phyloP scores from a whole-genome alignment of 2,329 filamentous ascomycete species.

The Neopestalotiopsis sp. region DNA sequence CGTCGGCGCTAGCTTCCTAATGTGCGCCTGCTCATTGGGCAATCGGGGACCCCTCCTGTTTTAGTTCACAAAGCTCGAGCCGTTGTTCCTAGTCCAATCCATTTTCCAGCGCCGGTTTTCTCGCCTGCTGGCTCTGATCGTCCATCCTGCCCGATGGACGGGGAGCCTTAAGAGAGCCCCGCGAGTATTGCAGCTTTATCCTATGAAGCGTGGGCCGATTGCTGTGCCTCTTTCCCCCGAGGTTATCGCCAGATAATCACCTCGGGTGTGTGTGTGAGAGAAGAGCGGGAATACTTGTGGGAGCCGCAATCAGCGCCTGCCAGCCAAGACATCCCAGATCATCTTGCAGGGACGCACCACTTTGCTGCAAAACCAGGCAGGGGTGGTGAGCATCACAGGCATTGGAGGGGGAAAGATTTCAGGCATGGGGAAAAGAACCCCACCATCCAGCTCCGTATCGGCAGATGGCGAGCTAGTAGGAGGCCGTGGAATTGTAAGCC shows the following conservation, averaged over 20 bases:
- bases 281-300: neutral
- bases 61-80: conserved; percentile 4
- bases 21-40: conserved; percentile 13
- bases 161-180: neutral
- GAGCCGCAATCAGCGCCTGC: neutral
- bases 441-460: conserved; percentile 11
- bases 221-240: neutral
- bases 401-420: neutral
- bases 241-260: neutral
- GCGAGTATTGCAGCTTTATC: neutral
- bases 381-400: neutral
- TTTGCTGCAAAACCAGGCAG: neutral
- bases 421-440: neutral
- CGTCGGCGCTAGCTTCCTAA: conserved; percentile 12
- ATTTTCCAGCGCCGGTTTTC: neutral
- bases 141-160: neutral
- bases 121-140: neutral
- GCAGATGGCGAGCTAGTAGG: conserved; percentile 10
- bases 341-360: neutral
- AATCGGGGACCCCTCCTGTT: conserved; percentile 1
- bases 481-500: conserved; percentile 10
- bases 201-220: neutral
- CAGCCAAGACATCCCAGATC: neutral
- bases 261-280: neutral
- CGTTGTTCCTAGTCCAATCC: conserved; percentile 5